Evolutionary conservation across 805 yeast species (phyloP), one percentile per base, ranked within the genome.

Genomic region (Clavispora fructus): DNA sequence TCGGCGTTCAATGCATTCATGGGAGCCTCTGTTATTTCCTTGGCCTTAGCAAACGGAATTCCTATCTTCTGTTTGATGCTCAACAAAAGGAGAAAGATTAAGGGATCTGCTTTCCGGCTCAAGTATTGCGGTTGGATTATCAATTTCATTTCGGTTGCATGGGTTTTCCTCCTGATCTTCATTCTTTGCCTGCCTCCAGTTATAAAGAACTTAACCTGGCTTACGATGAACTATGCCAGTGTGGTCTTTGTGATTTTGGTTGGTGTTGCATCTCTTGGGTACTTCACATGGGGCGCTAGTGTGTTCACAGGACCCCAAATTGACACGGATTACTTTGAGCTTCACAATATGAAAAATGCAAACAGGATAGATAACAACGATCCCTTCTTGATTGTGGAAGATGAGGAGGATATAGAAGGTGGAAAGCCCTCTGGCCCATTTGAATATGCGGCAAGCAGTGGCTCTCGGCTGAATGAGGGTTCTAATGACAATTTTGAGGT

Each of bases 1-100:
- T 78, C 90, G 7, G 90, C 94, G 0, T 85, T 87, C 63, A 84
- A 84, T 62, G 90, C 95, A 4, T 87, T 87, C 62, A 80, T 87
- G 68, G 94, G 95, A 0, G 83, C 91, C 14, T 83, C 92, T 9
- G 94, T 88, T 2, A 75, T 87, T 17, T 77, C 89, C 3, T 67
- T 87, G 48, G 82, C 89, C 42, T 71, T 85, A 28, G 88, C 94
- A 2, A 84, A 88, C 50, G 82, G 89, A 3, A 79, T 87, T 13
- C 95, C 95, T 2, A 82, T 87, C 25, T 53, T 83, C 0, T 71
- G 82, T n/a, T 76, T 81, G 4, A 58, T 86, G 58, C 58, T 84
- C 23, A 77, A 83, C 49, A 79, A 78, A 44, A 65, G 94, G 46
- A 64, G 68, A 41, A 82, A 83, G 48, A 72, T 86, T 30, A 74